Conservation (phyloP, 2,329 filamentous ascomycete genomes). For the Emericellopsis cladophorae region DNA sequence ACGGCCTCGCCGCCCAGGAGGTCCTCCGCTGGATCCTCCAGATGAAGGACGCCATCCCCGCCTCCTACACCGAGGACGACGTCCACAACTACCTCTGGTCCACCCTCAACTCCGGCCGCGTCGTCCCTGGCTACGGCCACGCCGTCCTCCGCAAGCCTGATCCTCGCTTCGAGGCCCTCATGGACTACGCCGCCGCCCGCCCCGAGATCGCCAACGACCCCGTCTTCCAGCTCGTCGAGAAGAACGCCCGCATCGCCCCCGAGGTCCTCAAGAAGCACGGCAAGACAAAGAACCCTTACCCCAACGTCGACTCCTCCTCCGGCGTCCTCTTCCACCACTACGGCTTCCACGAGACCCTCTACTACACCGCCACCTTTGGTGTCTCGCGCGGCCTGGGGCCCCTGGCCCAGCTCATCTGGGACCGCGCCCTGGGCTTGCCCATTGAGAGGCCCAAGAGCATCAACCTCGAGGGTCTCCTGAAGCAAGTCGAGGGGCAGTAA, state of each 20-base stretch:
- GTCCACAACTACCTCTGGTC: conserved; percentile 86
- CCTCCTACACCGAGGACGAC: conserved; percentile 64
- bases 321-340: conserved; percentile 97
- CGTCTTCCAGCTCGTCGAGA: conserved; percentile 86
- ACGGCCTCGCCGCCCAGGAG: conserved; percentile 82
- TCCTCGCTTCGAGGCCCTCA: conserved; percentile 88
- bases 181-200: conserved; percentile 82
- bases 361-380: conserved; percentile 71
- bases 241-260: conserved; percentile 85
- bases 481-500: conserved; percentile 41
- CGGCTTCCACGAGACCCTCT: conserved; percentile 91
- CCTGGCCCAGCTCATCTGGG: conserved; percentile 91
- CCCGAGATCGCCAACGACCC: conserved; percentile 79
- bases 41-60: conserved; percentile 83
- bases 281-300: conserved; percentile 97
- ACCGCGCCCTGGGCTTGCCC: conserved; percentile 80
- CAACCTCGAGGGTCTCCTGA: conserved; percentile 75
- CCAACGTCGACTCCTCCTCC: conserved; percentile 88
- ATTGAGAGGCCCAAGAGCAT: conserved; percentile 99
- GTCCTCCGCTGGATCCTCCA: conserved; percentile 93
- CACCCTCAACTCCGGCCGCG: conserved; percentile 84
- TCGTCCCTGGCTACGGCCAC: conserved; percentile 91
- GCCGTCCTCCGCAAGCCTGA: conserved; percentile 94
- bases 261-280: conserved; percentile 86
- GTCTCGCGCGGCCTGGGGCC: conserved; percentile 68